Percentiles rank a stretch among this genome's conserved stretches.
These are phyloP conservation scores for Citrus cavaleriei DNA, from an alignment of 345 rosid species.

Conservation along the genomic window DNA sequence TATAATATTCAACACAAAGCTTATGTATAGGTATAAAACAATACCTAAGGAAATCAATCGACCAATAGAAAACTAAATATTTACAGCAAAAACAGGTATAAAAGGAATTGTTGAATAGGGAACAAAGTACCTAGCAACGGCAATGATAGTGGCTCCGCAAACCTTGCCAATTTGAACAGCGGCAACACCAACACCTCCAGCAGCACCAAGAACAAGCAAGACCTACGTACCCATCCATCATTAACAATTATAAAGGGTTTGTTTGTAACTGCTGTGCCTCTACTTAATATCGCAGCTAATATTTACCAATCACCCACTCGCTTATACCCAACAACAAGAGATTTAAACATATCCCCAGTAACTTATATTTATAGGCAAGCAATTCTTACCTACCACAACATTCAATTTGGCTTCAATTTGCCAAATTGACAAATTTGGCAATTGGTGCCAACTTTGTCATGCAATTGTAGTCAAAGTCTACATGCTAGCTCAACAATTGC, in stretches of 20 bases:
- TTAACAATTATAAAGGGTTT: background rate
- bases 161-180: slow-evolving; percentile 94
- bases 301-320: background rate
- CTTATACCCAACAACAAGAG: background rate
- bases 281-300: background rate
- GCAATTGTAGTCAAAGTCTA: no score
- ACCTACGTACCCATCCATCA: slow-evolving; percentile 39
- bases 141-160: slow-evolving; percentile 79
- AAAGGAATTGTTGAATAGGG: background rate
- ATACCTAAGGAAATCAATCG: background rate
- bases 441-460: no score
- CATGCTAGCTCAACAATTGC: no score
- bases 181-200: slow-evolving; percentile 95
- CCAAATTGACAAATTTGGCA: no score
- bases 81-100: background rate
- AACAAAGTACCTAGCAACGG: slow-evolving; percentile 64
- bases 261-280: background rate
- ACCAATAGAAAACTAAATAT: background rate
- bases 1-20: background rate
- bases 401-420: no score
- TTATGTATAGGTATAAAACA: background rate
- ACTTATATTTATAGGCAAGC: background rate
- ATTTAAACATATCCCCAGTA: background rate
- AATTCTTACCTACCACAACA: no score
- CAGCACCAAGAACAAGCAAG: slow-evolving; percentile 88